phyloP scores from a whole-genome alignment of 345 rosid species.

The Bretschneidera sinensis region DNA sequence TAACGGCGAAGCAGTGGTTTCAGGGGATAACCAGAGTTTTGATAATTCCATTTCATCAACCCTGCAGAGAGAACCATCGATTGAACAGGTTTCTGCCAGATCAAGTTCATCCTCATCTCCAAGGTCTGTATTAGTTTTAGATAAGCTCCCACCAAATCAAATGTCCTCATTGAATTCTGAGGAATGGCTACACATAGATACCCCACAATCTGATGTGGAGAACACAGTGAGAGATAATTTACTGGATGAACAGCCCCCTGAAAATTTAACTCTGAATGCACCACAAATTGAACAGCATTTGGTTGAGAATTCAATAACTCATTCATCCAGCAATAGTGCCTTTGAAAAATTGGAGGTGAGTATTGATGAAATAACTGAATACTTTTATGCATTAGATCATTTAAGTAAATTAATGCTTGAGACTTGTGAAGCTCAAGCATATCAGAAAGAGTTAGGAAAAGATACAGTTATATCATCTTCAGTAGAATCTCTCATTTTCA shows the following conservation, averaged over 20 bases:
- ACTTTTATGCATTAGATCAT: neutral
- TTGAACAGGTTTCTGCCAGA: conserved; percentile 18
- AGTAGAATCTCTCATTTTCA: neutral
- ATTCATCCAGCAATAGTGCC: conserved; percentile 3
- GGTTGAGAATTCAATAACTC: conserved; percentile 13
- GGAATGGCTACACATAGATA: conserved; percentile 18
- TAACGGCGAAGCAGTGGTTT: conserved; percentile 21
- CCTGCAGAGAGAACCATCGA: conserved; percentile 8
- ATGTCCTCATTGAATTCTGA: conserved; percentile 18
- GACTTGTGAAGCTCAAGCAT: neutral
- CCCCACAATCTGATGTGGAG: conserved; percentile 17
- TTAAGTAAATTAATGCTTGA: neutral
- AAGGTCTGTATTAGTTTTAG: conserved; percentile 41
- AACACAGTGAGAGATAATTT: conserved; percentile 10
- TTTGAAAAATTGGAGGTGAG: conserved; percentile 25
- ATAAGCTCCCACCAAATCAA: conserved; percentile 16
- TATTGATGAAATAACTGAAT: neutral
- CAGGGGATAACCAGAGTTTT: conserved; percentile 17
- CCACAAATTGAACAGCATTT: conserved; percentile 19
- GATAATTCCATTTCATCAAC: conserved; percentile 16
- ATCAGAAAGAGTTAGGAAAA: neutral
- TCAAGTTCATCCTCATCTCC: conserved; percentile 41
- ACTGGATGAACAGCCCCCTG: conserved; percentile 15
- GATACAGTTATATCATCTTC: neutral
- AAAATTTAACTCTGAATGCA: conserved; percentile 11